Conservation (phyloP, 331 rosid species). For the Quercus lobata region DNA sequence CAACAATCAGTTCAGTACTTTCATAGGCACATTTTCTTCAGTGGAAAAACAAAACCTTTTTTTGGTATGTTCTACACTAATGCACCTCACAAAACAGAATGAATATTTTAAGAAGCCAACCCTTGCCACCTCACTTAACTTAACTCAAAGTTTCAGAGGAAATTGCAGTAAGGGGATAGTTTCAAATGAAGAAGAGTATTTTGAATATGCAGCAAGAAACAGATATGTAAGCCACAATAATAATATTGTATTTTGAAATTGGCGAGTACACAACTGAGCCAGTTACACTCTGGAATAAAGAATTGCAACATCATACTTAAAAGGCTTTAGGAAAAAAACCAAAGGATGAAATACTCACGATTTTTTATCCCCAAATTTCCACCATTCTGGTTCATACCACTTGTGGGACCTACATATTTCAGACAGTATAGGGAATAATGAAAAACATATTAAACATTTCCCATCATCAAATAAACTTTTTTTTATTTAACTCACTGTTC, state of each 20-base stretch:
- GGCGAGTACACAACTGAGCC: not conserved
- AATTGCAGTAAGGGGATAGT: not conserved
- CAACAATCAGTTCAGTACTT: not conserved
- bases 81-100: not conserved
- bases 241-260: not conserved
- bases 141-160: not conserved
- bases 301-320: not conserved
- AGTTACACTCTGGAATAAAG: slow-evolving; percentile 1
- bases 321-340: not conserved
- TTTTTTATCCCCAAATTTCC: slow-evolving; percentile 86
- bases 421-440: slow-evolving; percentile 11
- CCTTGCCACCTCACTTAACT: not conserved
- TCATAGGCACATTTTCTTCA: not conserved
- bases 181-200: not conserved
- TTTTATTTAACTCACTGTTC: slow-evolving; percentile 46
- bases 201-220: slow-evolving; percentile 7
- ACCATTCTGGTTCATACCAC: slow-evolving; percentile 88
- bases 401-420: slow-evolving; percentile 53
- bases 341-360: slow-evolving; percentile 42
- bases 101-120: not conserved
- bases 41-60: not conserved
- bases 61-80: not conserved
- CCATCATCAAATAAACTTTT: slow-evolving; percentile 14
- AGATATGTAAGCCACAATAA: not conserved
- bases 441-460: not conserved